Base-by-base conservation (phyloP, 208 protist genomes). In the Crithidia acanthocephali region DNA sequence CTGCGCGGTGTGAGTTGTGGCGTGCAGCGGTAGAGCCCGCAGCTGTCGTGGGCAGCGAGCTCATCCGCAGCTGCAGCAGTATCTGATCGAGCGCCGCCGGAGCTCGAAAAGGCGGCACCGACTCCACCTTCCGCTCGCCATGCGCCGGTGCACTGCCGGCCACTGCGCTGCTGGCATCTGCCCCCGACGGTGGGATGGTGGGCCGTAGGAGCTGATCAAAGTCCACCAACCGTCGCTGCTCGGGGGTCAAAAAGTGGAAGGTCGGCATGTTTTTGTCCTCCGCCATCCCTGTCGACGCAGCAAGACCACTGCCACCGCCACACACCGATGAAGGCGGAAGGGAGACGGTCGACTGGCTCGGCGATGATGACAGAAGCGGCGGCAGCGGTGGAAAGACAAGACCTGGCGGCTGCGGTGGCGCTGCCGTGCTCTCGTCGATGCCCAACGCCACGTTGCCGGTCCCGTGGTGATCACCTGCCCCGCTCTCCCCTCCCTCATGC, bases 161-260 rank as follows among this genome's bases (percentile, higher is more conserved):
- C 10, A 4, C 15, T 3, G 64, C 5, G 11, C 28, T 28, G 25
- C 18, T 8, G 28, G n/a, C 28, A 27, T 13, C 40, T n/a, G 44
- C 16, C 20, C 30, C 27, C 3, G 65, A 30, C 11, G 68, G 68
- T 52, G 57, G 35, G 7, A 51, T 64, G 6, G 37, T 59, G 13
- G 81, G 76, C 28, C 61, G 60, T 35, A 86, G 61, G 4, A 86
- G 42, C 5, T 45, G 50, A 22, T 83, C 73, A 74, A 86, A 86
- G 55, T 83, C 61, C 18, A 86, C 16, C 5, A 83, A 69, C 20
- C 57, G 56, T 23, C 81, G 74, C 62, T 83, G 82, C 35, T 64
- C 68, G 18, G 69, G 28, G 15, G 78, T 84, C 32, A 79, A 35
- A 45, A 70, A 73, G 3, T 51, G 15, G 22, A 73, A 68, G 2